phyloP scores from a whole-genome alignment of 2,329 filamentous ascomycete species.

The Penicillium palitans region DNA sequence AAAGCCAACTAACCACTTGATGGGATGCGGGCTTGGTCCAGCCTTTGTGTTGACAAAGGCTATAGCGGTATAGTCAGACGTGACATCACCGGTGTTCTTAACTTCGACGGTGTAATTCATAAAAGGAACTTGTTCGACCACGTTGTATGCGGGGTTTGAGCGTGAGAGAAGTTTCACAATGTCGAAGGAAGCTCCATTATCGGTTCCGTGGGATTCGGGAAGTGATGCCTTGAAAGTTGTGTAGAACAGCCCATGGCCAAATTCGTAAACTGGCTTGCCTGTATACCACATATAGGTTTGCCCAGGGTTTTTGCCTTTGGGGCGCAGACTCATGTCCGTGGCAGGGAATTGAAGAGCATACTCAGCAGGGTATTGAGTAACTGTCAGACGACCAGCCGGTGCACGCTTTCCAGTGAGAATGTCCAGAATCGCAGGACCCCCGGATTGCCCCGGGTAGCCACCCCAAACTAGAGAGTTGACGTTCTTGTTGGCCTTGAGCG shows the following conservation, averaged over 20 bases:
- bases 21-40: conserved; percentile 44
- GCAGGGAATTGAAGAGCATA: conserved; percentile 47
- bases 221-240: conserved; percentile 39
- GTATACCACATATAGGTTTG: conserved; percentile 50
- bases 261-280: conserved; percentile 42
- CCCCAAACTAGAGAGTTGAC: conserved; percentile 47
- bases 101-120: conserved; percentile 39
- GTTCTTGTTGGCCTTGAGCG: conserved; percentile 40
- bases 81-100: conserved; percentile 37
- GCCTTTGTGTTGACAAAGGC: conserved; percentile 42
- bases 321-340: conserved; percentile 45
- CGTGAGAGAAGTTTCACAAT: conserved; percentile 38
- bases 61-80: conserved; percentile 46
- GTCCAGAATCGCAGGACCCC: conserved; percentile 45
- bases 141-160: conserved; percentile 26
- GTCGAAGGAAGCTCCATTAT: conserved; percentile 27
- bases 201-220: not conserved
- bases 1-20: conserved; percentile 46
- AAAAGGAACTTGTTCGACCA: conserved; percentile 40
- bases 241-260: conserved; percentile 49
- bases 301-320: conserved; percentile 41
- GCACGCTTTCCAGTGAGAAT: conserved; percentile 45
- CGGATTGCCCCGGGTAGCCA: conserved; percentile 48
- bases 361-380: conserved; percentile 42
- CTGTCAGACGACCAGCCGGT: conserved; percentile 44